Evolutionary conservation across 2,329 filamentous ascomycete species (phyloP).

Genomic region (Fusarium abutilonis): DNA sequence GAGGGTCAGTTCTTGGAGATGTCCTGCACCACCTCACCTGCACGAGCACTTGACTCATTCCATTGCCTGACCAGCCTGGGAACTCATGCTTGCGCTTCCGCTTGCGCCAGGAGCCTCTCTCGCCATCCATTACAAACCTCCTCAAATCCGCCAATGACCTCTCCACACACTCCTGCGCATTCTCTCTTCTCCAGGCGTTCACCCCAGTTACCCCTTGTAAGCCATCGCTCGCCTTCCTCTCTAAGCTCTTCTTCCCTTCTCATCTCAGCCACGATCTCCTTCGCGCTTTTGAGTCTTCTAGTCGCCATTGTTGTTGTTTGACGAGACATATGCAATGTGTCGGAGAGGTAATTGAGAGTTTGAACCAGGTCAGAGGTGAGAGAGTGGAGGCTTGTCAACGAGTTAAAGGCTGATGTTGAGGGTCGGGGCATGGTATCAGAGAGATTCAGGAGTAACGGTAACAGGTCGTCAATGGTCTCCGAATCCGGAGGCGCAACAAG

Average conservation of each 20-base stretch:
- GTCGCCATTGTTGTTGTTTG: slow-evolving; percentile 87
- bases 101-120: slow-evolving; percentile 74
- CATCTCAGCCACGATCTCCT: slow-evolving; percentile 87
- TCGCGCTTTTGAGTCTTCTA: slow-evolving; percentile 80
- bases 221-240: slow-evolving; percentile 84
- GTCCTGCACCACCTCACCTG: slow-evolving; percentile 25
- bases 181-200: slow-evolving; percentile 78
- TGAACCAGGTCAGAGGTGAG: slow-evolving; percentile 79
- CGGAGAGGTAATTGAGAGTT: slow-evolving; percentile 85
- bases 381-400: slow-evolving; percentile 73
- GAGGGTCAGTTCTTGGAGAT: slow-evolving; percentile 13
- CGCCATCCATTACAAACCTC: slow-evolving; percentile 88
- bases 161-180: slow-evolving; percentile 83
- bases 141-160: slow-evolving; percentile 93
- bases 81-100: slow-evolving; percentile 57
- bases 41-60: slow-evolving; percentile 7
- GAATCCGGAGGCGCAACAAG: slow-evolving; percentile 69
- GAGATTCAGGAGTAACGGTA: slow-evolving; percentile 73
- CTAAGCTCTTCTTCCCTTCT: slow-evolving; percentile 81
- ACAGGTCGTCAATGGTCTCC: slow-evolving; percentile 73
- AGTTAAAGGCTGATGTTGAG: slow-evolving; percentile 69
- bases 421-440: slow-evolving; percentile 73
- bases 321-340: slow-evolving; percentile 92
- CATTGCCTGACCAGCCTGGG: neutral
- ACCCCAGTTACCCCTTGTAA: slow-evolving; percentile 85